Conservation (phyloP, 148 eudicot species). For the Rhododendron ovatum region DNA sequence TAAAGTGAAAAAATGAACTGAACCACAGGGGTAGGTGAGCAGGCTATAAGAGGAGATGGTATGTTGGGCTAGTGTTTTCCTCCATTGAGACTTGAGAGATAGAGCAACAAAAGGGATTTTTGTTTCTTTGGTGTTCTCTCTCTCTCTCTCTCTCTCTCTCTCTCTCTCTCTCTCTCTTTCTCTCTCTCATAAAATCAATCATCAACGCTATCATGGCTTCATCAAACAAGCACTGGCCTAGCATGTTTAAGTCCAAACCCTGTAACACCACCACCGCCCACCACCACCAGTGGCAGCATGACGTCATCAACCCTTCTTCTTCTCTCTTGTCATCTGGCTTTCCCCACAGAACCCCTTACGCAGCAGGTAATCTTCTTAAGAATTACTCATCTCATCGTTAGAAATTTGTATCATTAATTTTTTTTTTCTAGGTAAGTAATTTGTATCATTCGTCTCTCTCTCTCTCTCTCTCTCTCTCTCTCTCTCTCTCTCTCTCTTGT, state of each 20-base stretch:
- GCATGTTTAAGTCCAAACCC: slow-evolving; percentile 94
- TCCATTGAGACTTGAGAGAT: slow-evolving; percentile 12
- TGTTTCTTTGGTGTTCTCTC: background rate
- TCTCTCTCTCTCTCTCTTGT: background rate
- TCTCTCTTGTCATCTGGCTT: slow-evolving; percentile 24
- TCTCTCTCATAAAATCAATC: background rate
- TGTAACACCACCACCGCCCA: slow-evolving; percentile 38
- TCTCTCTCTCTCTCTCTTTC: background rate
- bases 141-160: background rate
- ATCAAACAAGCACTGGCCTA: slow-evolving; percentile 96
- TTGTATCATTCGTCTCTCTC: background rate
- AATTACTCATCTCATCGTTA: no score
- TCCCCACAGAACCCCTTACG: slow-evolving; percentile 15
- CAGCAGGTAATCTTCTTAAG: slow-evolving; percentile 23
- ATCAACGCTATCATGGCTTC: slow-evolving; percentile 49
- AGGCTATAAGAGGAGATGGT: slow-evolving; percentile 26
- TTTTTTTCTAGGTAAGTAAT: no score
- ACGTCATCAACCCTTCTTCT: slow-evolving; percentile 25
- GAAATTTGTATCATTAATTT: no score
- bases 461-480: background rate
- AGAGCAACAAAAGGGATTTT: slow-evolving; percentile 17
- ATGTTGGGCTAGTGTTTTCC: slow-evolving; percentile 2
- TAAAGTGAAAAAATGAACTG: slow-evolving; percentile 1
- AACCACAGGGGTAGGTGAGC: slow-evolving; percentile 27
- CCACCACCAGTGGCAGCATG: slow-evolving; percentile 40